A percentile compares a stretch with the other conserved stretches of the same genome.
Evolutionary conservation across 148 eudicot genomes (phyloP).

Genomic region (Vaccinium vitisidaea): DNA sequence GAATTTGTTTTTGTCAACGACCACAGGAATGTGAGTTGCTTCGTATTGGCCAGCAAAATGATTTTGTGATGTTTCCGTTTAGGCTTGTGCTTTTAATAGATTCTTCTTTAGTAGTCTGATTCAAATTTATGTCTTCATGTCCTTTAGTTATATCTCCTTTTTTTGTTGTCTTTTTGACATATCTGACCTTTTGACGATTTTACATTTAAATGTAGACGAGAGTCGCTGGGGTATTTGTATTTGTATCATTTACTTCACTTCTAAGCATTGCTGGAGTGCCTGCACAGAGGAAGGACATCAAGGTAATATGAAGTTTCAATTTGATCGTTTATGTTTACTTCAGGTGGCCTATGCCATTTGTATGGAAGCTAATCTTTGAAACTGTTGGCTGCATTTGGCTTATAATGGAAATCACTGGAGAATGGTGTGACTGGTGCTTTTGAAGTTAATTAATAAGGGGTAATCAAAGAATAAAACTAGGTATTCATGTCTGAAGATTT

Average conservation of each 20-base stretch:
- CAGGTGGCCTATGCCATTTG: conserved; percentile 4
- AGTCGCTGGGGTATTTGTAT: conserved; percentile 86
- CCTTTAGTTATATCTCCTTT: conserved; percentile 11
- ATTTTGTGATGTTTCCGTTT: not conserved
- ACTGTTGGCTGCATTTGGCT: not conserved
- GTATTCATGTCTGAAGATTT: not conserved
- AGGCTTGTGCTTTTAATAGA: not conserved
- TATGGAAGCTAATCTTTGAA: not conserved
- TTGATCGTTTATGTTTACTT: not conserved
- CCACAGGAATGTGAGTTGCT: not conserved
- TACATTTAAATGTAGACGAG: conserved; percentile 60
- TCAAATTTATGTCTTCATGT: not conserved
- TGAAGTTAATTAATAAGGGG: not conserved
- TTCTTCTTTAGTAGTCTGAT: not conserved
- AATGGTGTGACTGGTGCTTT: not conserved
- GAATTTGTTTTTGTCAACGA: not conserved
- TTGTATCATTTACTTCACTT: conserved; percentile 80
- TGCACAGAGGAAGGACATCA: conserved; percentile 79
- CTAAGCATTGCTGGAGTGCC: conserved; percentile 81
- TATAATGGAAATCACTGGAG: not conserved
- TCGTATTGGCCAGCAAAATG: not conserved
- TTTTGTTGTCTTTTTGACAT: not conserved
- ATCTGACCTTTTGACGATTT: not conserved
- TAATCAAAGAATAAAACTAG: not conserved
- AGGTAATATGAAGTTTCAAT: conserved; percentile 46